Evolutionary conservation across 225 moss, liverwort and hornwort species (phyloP).

Genomic region (Lunularia cruciata): DNA sequence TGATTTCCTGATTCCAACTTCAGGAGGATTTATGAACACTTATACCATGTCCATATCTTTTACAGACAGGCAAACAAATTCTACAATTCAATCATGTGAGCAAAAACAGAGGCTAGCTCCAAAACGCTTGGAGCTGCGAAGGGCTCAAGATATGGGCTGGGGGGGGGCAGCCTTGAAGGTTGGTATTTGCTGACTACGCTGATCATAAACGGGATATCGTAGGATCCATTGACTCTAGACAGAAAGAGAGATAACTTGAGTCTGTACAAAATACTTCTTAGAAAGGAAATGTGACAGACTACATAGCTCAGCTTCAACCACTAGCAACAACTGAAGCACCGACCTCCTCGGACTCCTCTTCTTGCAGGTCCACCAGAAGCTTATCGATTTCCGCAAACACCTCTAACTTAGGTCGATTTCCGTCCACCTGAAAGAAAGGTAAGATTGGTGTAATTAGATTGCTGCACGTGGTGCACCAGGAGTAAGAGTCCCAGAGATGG

Average conservation of each 20-base stretch:
- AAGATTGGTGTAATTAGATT: no score
- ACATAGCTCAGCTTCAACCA: constrained; percentile 33
- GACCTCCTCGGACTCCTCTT: constrained; percentile 59
- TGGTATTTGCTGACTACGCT: neutral
- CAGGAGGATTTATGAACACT: constrained; percentile 2
- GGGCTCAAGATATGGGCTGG: neutral
- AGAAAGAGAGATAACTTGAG: constrained; percentile 8
- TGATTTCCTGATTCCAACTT: neutral
- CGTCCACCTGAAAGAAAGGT: constrained; percentile 61
- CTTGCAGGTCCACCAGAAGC: constrained; percentile 59
- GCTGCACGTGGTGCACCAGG: no score
- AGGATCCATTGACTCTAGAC: neutral
- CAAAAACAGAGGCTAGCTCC: neutral
- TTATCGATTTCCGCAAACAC: constrained; percentile 75
- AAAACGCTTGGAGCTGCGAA: neutral
- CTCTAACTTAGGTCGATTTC: constrained; percentile 84
- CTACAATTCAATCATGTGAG: constrained; percentile 11
- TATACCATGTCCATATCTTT: neutral
- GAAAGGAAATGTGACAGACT: neutral
- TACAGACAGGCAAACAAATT: neutral
- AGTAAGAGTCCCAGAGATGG: no score
- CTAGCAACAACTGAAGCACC: constrained; percentile 58
- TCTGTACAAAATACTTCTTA: constrained; percentile 5
- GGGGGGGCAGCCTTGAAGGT: neutral
- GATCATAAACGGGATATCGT: neutral